A percentile compares a stretch with the other conserved stretches of the same genome.
Conservation (phyloP, 2,329 filamentous ascomycete genomes). For the Colletotrichum tropicicola region DNA sequence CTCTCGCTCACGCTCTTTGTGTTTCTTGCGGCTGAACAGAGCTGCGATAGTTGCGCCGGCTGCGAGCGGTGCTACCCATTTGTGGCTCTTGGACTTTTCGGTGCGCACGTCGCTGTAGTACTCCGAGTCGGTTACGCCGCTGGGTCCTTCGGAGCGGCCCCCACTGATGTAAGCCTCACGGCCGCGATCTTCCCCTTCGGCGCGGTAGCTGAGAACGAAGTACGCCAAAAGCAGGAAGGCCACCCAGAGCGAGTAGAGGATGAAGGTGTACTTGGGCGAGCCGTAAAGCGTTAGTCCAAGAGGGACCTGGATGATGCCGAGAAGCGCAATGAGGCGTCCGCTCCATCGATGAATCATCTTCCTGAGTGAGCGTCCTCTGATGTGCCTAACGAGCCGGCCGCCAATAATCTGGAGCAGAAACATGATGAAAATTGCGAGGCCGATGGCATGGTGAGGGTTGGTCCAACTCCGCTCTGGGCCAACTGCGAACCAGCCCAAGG, state of each 20-base stretch:
- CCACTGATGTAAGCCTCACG: conserved; percentile 64
- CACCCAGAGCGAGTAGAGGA: conserved; percentile 85
- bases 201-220: conserved; percentile 80
- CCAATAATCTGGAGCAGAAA: conserved; percentile 77
- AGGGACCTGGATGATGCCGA: conserved; percentile 88
- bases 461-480: conserved; percentile 75
- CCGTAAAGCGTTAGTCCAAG: conserved; percentile 92
- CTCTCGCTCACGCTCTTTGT: conserved; percentile 47
- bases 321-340: conserved; percentile 78
- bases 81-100: conserved; percentile 45
- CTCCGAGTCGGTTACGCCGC: conserved; percentile 50
- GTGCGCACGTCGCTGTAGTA: conserved; percentile 50
- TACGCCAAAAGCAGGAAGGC: conserved; percentile 77
- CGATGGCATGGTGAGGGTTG: conserved; percentile 88
- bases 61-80: conserved; percentile 62
- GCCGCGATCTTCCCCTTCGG: conserved; percentile 64
- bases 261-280: conserved; percentile 84
- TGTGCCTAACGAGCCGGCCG: conserved; percentile 69
- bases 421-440: conserved; percentile 79
- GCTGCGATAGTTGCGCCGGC: conserved; percentile 61
- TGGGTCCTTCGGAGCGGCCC: conserved; percentile 62
- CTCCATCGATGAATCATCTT: conserved; percentile 87
- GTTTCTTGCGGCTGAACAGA: conserved; percentile 53
- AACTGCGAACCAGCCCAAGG: conserved; percentile 82
- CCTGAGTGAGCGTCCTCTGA: conserved; percentile 58